Evolutionary conservation across 2,329 filamentous ascomycete species (phyloP), one percentile per base, ranked within the genome.

Genomic region (Diplodia intermedia): DNA sequence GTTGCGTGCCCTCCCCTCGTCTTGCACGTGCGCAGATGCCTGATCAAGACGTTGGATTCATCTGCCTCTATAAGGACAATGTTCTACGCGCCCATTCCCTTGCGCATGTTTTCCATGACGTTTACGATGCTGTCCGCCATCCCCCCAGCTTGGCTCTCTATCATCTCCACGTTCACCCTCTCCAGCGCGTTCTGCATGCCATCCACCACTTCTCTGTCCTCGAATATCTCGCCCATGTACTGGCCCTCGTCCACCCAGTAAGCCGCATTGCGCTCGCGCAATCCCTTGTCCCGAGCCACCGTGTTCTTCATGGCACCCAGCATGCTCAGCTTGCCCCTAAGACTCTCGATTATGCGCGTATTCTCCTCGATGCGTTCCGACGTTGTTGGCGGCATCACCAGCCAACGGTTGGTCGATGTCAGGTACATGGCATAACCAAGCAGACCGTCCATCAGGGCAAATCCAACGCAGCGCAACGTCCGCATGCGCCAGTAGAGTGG

Each of bases 201-300:
- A 73, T 90, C 88, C 43, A 92, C 81, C 8, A 94, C 91, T 70
- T 91, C 90, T 70, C 88, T 85, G 70, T 94, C 91, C 82, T 93
- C 91, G 86, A 96, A 90, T 29, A 91, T 88, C 74, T 90, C 88
- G 43, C 86, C 82, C 86, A 91, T 92, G 36, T 92, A 78, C 63
- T 86, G 82, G 7, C 88, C 90, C 81, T 97, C 92, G 54, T 90
- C 89, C 11, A 84, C 82, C 94, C 94, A 98, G 80, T 97, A 97
- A 18, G 83, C 85, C 72, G 90, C 86, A 61, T 86, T 86, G 68
- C 86, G 85, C 2, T 79, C 83, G 69, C 93, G 87, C 77, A 97
- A 81, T 53, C 86, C 86, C 70, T 87, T 85, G 79, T 97, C 92
- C 67, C 94, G 83, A 68, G 90, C 83, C 18, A 91, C 86, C 2